A percentile compares a stretch with the other conserved stretches of the same genome.
phyloP scores from a whole-genome alignment of 2,329 filamentous ascomycete genomes.

The Pestalotiopsis sp. region DNA sequence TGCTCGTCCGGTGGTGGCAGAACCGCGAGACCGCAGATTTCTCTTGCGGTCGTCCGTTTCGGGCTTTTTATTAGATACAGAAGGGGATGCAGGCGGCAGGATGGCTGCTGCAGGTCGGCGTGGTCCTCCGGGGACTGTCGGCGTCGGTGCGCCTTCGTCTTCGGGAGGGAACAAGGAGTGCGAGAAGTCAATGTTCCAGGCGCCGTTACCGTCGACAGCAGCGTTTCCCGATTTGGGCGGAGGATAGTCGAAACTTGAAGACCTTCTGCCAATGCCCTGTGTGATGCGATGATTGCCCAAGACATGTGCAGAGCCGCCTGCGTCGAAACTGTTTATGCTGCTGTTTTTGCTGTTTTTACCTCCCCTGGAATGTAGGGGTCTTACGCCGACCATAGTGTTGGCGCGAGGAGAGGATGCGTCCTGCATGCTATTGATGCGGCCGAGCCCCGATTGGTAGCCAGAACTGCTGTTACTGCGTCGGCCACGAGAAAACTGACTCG shows the following conservation, averaged over 20 bases:
- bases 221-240: constrained; percentile 39
- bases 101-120: constrained; percentile 45
- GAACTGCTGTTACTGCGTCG: constrained; percentile 82
- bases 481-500: constrained; percentile 56
- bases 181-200: constrained; percentile 53
- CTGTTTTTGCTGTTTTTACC: constrained; percentile 75
- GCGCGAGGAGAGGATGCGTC: constrained; percentile 43
- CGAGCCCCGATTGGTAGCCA: constrained; percentile 64
- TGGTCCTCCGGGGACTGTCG: constrained; percentile 80
- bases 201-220: not conserved
- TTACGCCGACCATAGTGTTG: constrained; percentile 36
- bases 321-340: constrained; percentile 67
- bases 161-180: constrained; percentile 58
- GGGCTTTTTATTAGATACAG: constrained; percentile 37
- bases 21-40: constrained; percentile 55
- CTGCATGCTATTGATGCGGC: constrained; percentile 66
- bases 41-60: constrained; percentile 43
- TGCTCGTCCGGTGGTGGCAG: constrained; percentile 36
- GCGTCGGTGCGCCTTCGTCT: constrained; percentile 83
- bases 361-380: constrained; percentile 55
- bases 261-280: constrained; percentile 56
- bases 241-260: constrained; percentile 76
- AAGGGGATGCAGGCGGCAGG: constrained; percentile 39
- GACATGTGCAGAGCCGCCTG: constrained; percentile 58
- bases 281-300: constrained; percentile 62